A percentile compares a stretch with the other conserved stretches of the same genome.
These are phyloP conservation scores for Alternaria sp. DNA, from an alignment of 2,329 filamentous ascomycete species.

Conservation along the genomic window DNA sequence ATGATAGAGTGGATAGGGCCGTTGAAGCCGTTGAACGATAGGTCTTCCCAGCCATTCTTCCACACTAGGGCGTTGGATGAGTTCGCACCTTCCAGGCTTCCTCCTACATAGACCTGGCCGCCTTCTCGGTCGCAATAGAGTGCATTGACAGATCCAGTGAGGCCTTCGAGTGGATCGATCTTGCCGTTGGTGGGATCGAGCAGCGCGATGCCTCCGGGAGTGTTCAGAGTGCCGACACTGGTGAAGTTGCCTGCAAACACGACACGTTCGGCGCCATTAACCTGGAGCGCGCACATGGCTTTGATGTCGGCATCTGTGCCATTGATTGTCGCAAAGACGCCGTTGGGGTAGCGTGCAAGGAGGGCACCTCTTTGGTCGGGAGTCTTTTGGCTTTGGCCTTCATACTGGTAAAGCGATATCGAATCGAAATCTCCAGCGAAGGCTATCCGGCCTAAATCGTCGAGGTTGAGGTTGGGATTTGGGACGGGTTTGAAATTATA, in stretches of 20 bases:
- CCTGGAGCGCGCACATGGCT: constrained; percentile 82
- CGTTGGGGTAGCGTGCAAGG: constrained; percentile 82
- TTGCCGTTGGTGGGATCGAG: constrained; percentile 75
- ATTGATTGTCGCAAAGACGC: constrained; percentile 75
- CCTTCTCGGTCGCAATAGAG: constrained; percentile 80
- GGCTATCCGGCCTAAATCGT: constrained; percentile 79
- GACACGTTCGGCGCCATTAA: constrained; percentile 73
- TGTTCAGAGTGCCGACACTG: constrained; percentile 77
- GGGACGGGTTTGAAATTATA: constrained; percentile 67
- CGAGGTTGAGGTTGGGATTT: constrained; percentile 77
- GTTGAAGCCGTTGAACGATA: constrained; percentile 95
- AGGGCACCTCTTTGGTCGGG: constrained; percentile 84
- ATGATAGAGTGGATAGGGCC: constrained; percentile 86
- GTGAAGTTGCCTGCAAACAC: constrained; percentile 96
- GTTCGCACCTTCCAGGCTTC: constrained; percentile 78
- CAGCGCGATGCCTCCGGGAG: constrained; percentile 77
- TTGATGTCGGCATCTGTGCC: constrained; percentile 83
- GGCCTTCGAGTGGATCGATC: constrained; percentile 76
- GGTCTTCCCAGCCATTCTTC: constrained; percentile 72
- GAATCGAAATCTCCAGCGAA: constrained; percentile 89
- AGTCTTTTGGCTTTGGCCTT: constrained; percentile 75
- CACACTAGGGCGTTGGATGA: constrained; percentile 91
- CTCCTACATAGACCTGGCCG: constrained; percentile 88
- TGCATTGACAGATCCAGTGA: constrained; percentile 82
- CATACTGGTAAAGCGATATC: constrained; percentile 86